These are phyloP conservation scores for Solanum corneliomulleri DNA, from an alignment of 257 asterid genomes.

Conservation along the genomic window DNA sequence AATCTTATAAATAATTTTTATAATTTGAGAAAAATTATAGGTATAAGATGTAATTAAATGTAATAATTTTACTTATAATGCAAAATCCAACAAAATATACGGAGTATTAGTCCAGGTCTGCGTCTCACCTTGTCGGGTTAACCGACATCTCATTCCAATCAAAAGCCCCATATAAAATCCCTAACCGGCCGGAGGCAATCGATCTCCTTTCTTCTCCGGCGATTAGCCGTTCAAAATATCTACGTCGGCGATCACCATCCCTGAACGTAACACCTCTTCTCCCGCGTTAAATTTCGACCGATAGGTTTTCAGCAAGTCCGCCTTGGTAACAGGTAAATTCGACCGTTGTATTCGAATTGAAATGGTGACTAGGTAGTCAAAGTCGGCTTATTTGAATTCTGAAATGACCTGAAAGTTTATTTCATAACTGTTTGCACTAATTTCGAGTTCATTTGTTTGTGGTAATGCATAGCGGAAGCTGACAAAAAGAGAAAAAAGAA, in stretches of 20 bases:
- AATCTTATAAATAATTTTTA: no score
- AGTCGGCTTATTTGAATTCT: background rate
- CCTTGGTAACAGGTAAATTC: background rate
- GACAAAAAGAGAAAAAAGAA: background rate
- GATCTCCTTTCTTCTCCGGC: background rate
- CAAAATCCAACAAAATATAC: background rate
- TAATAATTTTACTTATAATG: background rate
- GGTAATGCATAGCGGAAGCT: background rate
- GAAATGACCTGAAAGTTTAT: background rate
- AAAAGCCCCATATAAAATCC: background rate
- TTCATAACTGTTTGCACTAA: background rate
- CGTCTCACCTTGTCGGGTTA: background rate
- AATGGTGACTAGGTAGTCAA: background rate
- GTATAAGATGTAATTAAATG: background rate
- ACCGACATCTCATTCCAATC: background rate
- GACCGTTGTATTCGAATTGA: background rate
- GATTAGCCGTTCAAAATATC: background rate
- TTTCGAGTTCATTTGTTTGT: background rate
- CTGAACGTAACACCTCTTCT: background rate
- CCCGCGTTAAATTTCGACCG: background rate
- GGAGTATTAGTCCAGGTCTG: background rate
- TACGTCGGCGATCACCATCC: background rate
- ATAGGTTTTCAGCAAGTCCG: background rate
- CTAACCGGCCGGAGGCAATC: background rate
- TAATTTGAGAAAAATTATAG: no score